Conservation (phyloP, 2,329 filamentous ascomycete species). For the Aspergillus floridensis region DNA sequence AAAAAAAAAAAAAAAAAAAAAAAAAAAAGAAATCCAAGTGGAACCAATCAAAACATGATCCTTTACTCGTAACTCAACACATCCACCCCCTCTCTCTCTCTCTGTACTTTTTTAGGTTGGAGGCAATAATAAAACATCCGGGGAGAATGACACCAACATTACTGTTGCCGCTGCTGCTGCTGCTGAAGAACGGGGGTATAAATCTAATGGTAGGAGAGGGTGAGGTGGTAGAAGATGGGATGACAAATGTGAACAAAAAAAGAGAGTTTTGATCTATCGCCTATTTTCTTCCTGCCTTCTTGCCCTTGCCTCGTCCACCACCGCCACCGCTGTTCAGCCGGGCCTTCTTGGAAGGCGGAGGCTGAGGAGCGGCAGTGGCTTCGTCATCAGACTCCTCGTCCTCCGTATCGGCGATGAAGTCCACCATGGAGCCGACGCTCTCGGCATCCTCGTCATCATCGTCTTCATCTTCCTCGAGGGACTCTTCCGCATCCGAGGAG, state of each 20-base stretch:
- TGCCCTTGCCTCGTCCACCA: slow-evolving; percentile 27
- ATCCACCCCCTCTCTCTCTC: neutral
- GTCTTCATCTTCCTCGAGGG: slow-evolving; percentile 60
- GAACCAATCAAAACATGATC: slow-evolving; percentile 1
- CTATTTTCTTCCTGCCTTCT: slow-evolving; percentile 37
- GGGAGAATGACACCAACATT: neutral
- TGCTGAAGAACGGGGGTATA: slow-evolving; percentile 4
- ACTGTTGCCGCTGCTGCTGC: neutral
- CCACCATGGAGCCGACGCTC: slow-evolving; percentile 51
- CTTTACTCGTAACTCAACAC: neutral
- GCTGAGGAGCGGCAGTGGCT: slow-evolving; percentile 19
- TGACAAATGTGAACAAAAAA: slow-evolving; percentile 15
- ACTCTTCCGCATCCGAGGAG: slow-evolving; percentile 46
- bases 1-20: slow-evolving; percentile 1
- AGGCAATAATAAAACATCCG: slow-evolving; percentile 1
- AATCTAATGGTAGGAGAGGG: slow-evolving; percentile 15
- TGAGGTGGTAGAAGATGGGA: slow-evolving; percentile 12
- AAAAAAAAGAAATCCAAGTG: slow-evolving; percentile 2
- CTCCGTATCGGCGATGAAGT: slow-evolving; percentile 50
- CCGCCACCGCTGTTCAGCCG: slow-evolving; percentile 26
- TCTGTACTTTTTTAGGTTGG: slow-evolving; percentile 2
- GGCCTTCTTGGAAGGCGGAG: slow-evolving; percentile 37
- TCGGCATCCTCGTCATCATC: slow-evolving; percentile 60
- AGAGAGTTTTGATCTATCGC: slow-evolving; percentile 15
- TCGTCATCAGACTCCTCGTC: slow-evolving; percentile 34